Evolutionary conservation across 163 green algal species (phyloP).

Genomic region (Chlorella variabilis): DNA sequence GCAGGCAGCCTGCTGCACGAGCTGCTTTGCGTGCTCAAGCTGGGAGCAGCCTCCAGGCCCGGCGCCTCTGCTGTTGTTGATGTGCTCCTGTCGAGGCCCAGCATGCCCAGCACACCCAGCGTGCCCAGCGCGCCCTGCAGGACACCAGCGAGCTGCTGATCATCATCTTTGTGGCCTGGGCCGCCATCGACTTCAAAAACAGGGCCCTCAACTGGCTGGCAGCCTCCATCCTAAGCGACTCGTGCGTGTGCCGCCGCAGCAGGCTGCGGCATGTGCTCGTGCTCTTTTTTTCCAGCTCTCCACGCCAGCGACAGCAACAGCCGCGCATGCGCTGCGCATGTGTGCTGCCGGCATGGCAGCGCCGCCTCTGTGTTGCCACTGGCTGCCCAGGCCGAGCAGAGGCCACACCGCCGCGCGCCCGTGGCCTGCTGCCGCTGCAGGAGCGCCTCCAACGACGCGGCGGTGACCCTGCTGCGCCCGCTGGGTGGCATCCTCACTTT

Average conservation of each 20-base stretch:
- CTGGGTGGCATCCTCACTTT: constrained; percentile 8
- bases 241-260: neutral
- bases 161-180: constrained; percentile 6
- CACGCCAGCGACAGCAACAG: too few relatives aligned
- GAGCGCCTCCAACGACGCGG: neutral
- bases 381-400: neutral
- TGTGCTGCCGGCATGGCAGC: neutral
- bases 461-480: constrained; percentile 28
- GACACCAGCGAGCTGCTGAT: constrained; percentile 20
- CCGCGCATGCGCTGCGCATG: neutral
- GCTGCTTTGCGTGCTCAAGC: too few relatives aligned
- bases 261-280: neutral
- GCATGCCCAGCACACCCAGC: too few relatives aligned
- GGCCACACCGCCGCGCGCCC: too few relatives aligned
- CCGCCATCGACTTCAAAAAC: constrained; percentile 1
- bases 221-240: neutral
- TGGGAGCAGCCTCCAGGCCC: too few relatives aligned
- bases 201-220: neutral
- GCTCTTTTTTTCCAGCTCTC: too few relatives aligned
- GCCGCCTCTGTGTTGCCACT: too few relatives aligned
- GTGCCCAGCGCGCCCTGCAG: too few relatives aligned
- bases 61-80: too few relatives aligned
- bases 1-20: neutral
- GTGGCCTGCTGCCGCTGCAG: neutral
- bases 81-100: too few relatives aligned